phyloP scores from a whole-genome alignment of 768 basidiomycete species.

The Leccinellum luteum region DNA sequence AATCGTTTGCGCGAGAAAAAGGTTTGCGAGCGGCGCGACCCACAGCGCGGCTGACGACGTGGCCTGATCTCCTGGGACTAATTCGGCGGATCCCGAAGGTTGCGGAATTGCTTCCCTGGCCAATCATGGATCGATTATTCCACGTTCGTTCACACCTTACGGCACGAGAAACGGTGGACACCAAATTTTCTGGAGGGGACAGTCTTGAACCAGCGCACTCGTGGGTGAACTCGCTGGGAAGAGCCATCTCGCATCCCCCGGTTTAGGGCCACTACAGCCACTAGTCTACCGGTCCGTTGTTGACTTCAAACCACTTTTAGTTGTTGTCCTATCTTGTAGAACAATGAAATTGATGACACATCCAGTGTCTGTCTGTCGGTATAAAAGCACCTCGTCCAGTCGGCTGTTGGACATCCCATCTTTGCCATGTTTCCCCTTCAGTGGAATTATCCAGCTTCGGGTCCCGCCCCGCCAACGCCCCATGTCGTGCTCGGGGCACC shows the following conservation, averaged over 20 bases:
- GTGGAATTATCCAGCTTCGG: background rate
- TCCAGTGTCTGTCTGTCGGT: too few relatives aligned
- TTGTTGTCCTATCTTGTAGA: background rate
- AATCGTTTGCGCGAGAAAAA: constrained; percentile 33
- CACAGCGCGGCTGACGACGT: constrained; percentile 82
- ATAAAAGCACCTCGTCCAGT: constrained; percentile 11
- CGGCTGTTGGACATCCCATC: background rate
- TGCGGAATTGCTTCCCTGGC: constrained; percentile 95
- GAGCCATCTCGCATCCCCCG: constrained; percentile 76
- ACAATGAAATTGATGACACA: too few relatives aligned
- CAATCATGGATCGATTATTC: constrained; percentile 84
- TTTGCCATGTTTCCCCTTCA: background rate
- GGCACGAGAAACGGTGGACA: constrained; percentile 61
- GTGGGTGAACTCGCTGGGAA: constrained; percentile 54
- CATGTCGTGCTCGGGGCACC: background rate
- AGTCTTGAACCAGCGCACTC: constrained; percentile 92
- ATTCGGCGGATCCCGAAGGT: constrained; percentile 83
- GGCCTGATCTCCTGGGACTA: constrained; percentile 90
- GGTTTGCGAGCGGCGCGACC: constrained; percentile 77
- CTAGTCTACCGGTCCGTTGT: constrained; percentile 46
- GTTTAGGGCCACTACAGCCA: constrained; percentile 80
- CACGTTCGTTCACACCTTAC: constrained; percentile 66
- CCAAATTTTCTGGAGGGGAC: constrained; percentile 96
- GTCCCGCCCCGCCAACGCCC: constrained; percentile 10
- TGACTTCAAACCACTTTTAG: too few relatives aligned